phyloP scores from a whole-genome alignment of 139 green algal species.

The Ettlia oleoabundans region DNA sequence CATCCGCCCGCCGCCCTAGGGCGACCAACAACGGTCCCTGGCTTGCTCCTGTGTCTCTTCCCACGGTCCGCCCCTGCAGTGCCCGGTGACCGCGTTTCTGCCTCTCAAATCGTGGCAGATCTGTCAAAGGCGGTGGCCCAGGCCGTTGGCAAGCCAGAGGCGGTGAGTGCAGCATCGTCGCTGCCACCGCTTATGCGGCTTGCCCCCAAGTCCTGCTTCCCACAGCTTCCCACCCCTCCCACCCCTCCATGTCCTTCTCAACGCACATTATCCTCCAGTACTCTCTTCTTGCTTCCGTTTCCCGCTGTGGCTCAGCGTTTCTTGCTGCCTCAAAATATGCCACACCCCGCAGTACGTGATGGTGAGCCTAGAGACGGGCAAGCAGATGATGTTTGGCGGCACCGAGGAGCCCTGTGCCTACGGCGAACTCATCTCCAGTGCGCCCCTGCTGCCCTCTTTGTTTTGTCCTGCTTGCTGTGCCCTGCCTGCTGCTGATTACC shows the following conservation, averaged over 20 bases:
- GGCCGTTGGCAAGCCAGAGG: conserved; percentile 61
- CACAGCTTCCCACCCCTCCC: too few species aligned
- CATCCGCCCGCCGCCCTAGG: too few species aligned
- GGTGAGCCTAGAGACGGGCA: conserved; percentile 48
- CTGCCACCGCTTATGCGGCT: not conserved
- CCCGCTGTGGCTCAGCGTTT: too few species aligned
- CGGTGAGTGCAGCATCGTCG: not conserved
- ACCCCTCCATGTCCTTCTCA: too few species aligned
- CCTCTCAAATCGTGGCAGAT: conserved; percentile 44
- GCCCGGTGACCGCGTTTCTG: conserved; percentile 48
- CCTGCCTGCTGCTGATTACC: not conserved
- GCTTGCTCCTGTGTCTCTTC: too few species aligned
- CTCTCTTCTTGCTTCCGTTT: not conserved
- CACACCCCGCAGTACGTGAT: conserved; percentile 62
- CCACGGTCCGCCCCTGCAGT: conserved; percentile 37
- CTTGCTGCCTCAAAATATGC: too few species aligned
- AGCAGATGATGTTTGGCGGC: conserved; percentile 54
- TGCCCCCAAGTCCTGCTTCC: too few species aligned
- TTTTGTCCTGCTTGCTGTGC: not conserved
- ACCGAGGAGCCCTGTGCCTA: conserved; percentile 65
- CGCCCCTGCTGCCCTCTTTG: not conserved
- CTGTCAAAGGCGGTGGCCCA: conserved; percentile 53
- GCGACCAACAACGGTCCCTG: too few species aligned
- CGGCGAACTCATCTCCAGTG: conserved; percentile 63
- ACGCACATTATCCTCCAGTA: too few species aligned